Base-by-base conservation (phyloP, 2,329 filamentous ascomycete species). In the Alternaria atra region DNA sequence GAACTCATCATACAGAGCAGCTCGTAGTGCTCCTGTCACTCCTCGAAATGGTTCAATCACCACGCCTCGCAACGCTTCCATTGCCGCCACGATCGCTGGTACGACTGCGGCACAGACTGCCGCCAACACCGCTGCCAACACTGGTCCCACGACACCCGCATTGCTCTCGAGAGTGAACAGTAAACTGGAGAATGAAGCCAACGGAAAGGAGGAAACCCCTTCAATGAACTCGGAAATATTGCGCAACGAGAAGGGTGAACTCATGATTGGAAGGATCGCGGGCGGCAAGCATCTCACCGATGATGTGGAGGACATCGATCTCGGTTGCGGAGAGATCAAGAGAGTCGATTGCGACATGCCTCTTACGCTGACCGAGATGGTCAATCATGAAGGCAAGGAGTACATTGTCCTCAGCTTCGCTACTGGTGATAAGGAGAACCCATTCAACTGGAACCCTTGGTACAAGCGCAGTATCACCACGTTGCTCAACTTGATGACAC, bases 381-480 rank as follows among this genome's bases (percentile, higher is more conserved):
- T 73, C 48, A 61, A 66, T 30, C 69, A 73, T 30, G 54, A 68
- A 12, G 70, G 60, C 52, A 73, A 72, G 32, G 68, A 73, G 12
- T 73, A 71, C 55, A 67, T 73, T 23, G 60, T 73, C 13, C 50
- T 73, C 17, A 71, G 65, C 10, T 73, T 72, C 17, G 70, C 70
- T 3, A 73, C 69, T 17, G 70, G 66, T 30, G 70, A 73, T 12
- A 66, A 63, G 17, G 61, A 73, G 55, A 73, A 73, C 40, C 70
- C 70, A 0, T 73, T 73, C 60, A 73, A 73, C 52, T 73, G 69
- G 70, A 73, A 71, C 6, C 66, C 64, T 2, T 73, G 70, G 69
- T 72, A 73, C 61, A 73, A 73, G 61, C 68, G 70, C 30, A 65
- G 65, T 50, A 68, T 73, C 47, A 71, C 69, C 12, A 73, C 69